phyloP scores from a whole-genome alignment of 106 monocot species.

The Allium sativum region DNA sequence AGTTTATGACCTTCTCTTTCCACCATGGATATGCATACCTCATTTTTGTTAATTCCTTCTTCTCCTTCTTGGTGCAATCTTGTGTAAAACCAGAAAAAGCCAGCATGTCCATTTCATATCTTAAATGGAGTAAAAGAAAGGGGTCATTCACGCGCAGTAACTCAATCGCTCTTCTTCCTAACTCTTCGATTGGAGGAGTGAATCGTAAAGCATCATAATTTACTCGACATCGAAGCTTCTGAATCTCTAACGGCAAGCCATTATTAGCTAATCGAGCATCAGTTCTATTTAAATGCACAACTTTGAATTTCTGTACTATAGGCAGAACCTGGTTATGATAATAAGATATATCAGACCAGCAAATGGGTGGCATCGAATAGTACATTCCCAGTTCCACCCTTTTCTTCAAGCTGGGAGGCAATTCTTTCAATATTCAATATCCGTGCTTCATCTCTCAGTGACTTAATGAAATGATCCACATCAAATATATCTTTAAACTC shows the following conservation, averaged over 20 bases:
- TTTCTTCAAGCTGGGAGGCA: constrained; percentile 68
- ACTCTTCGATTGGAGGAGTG: constrained; percentile 72
- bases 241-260: constrained; percentile 68
- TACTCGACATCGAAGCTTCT: constrained; percentile 69
- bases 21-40: constrained; percentile 98
- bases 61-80: constrained; percentile 65
- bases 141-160: constrained; percentile 58
- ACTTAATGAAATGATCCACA: constrained; percentile 82
- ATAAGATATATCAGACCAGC: constrained; percentile 88
- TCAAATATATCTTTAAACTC: constrained; percentile 92
- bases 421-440: constrained; percentile 84
- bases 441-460: constrained; percentile 78
- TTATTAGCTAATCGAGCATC: constrained; percentile 88
- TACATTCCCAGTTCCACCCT: constrained; percentile 44
- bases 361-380: constrained; percentile 75
- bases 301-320: constrained; percentile 63
- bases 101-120: constrained; percentile 94
- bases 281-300: constrained; percentile 73
- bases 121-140: constrained; percentile 82
- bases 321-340: constrained; percentile 78
- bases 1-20: constrained; percentile 83
- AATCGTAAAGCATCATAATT: constrained; percentile 64
- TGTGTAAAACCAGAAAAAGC: constrained; percentile 94
- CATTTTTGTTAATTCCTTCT: constrained; percentile 69
- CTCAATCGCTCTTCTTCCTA: constrained; percentile 52